phyloP scores from a whole-genome alignment of 257 asterid species.

The Lavandula angustifolia region DNA sequence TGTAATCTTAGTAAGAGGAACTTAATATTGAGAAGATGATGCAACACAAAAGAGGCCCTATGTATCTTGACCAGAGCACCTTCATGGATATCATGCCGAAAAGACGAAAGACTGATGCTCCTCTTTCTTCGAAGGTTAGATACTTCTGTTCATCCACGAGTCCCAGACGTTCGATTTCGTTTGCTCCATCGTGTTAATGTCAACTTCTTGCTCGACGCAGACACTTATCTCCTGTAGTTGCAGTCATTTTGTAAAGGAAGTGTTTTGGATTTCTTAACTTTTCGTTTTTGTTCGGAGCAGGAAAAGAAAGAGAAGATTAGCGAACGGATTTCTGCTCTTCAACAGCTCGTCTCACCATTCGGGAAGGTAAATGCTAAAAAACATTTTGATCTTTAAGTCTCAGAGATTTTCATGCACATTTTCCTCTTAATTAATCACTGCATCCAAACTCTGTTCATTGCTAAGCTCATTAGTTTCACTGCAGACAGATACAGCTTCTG shows the following conservation, averaged over 20 bases:
- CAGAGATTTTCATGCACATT: background rate
- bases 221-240: background rate
- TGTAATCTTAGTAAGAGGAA: slow-evolving; percentile 11
- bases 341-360: slow-evolving; percentile 88
- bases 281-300: slow-evolving; percentile 31
- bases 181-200: slow-evolving; percentile 29
- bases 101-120: slow-evolving; percentile 57
- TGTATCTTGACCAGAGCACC: slow-evolving; percentile 60
- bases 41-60: slow-evolving; percentile 65
- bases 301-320: slow-evolving; percentile 86
- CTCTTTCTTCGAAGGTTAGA: slow-evolving; percentile 69
- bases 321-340: slow-evolving; percentile 76
- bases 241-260: background rate
- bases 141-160: background rate
- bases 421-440: background rate
- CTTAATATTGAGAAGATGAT: slow-evolving; percentile 47
- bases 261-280: background rate
- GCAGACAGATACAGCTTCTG: slow-evolving; percentile 92
- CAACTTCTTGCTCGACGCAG: background rate
- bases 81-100: slow-evolving; percentile 56
- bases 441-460: background rate
- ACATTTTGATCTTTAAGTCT: background rate
- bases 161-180: background rate
- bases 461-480: slow-evolving; percentile 5
- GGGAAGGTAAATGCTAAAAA: slow-evolving; percentile 61